phyloP scores from a whole-genome alignment of 805 yeast species.

The Candida pseudofarinosa region DNA sequence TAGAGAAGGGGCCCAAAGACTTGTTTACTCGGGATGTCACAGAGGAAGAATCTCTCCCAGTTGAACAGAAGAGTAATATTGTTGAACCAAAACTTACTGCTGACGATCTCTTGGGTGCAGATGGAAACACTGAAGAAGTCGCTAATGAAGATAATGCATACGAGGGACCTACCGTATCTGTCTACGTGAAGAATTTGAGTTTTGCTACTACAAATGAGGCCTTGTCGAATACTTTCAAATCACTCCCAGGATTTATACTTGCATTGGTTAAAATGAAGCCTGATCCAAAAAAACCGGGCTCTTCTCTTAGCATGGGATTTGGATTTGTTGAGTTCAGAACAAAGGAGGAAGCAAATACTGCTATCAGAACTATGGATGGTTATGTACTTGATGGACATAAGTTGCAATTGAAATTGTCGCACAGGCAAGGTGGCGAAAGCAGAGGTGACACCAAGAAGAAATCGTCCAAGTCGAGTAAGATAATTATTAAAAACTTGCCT shows the following conservation, averaged over 20 bases:
- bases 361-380: constrained; percentile 71
- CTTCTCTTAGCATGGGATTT: constrained; percentile 89
- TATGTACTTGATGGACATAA: constrained; percentile 83
- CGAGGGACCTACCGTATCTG: constrained; percentile 78
- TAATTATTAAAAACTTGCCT: constrained; percentile 94
- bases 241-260: constrained; percentile 72
- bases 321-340: constrained; percentile 91
- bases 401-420: constrained; percentile 83
- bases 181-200: constrained; percentile 89
- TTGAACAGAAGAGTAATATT: constrained; percentile 29
- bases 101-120: constrained; percentile 39
- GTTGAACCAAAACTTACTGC: constrained; percentile 45
- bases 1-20: constrained; percentile 91
- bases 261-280: constrained; percentile 86
- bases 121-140: constrained; percentile 16
- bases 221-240: constrained; percentile 58
- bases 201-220: constrained; percentile 66
- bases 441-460: constrained; percentile 22
- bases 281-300: constrained; percentile 68
- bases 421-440: constrained; percentile 52
- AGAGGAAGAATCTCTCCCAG: constrained; percentile 28
- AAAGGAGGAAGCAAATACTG: constrained; percentile 72
- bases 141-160: constrained; percentile 31
- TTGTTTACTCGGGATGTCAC: constrained; percentile 63
- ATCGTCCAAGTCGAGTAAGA: constrained; percentile 56